Percentiles rank a stretch among this genome's conserved stretches.
Evolutionary conservation across 768 basidiomycete species (phyloP).

Genomic region (Mycena haematopus): DNA sequence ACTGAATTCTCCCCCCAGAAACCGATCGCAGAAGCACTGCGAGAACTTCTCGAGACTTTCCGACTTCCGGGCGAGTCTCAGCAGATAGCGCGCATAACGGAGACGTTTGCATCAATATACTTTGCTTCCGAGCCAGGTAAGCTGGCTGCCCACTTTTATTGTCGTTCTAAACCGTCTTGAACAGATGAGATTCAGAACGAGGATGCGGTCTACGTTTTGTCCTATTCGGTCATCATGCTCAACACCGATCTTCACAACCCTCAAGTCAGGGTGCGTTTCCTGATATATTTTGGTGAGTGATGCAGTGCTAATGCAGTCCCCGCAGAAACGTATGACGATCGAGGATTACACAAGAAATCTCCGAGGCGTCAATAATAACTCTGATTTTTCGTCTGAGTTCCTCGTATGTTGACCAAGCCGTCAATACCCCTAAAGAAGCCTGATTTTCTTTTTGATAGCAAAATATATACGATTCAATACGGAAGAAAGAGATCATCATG

Average conservation of each 20-base stretch:
- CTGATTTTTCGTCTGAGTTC: conserved; percentile 85
- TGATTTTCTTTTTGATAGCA: conserved; percentile 55
- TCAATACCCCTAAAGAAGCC: not conserved
- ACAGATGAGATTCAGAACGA: conserved; percentile 87
- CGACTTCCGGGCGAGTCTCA: conserved; percentile 94
- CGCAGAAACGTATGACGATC: conserved; percentile 93
- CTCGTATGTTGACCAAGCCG: conserved; percentile 56
- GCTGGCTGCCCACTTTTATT: conserved; percentile 27
- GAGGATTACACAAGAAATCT: conserved; percentile 94
- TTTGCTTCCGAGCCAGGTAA: conserved; percentile 84
- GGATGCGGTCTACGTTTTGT: conserved; percentile 93
- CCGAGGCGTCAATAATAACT: conserved; percentile 87
- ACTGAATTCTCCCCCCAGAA: conserved; percentile 58
- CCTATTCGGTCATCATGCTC: conserved; percentile 96
- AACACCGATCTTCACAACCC: conserved; percentile 98
- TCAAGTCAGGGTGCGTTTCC: conserved; percentile 74
- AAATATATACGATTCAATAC: conserved; percentile 92
- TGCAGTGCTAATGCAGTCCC: conserved; percentile 10
- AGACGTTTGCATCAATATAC: conserved; percentile 91
- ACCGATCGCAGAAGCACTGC: conserved; percentile 94
- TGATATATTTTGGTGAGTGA: not conserved
- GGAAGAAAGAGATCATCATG: conserved; percentile 93
- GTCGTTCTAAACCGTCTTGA: conserved; percentile 10
- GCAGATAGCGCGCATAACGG: conserved; percentile 92
- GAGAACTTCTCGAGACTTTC: conserved; percentile 92